A percentile compares a stretch with the other conserved stretches of the same genome.
phyloP scores from a whole-genome alignment of 2,329 filamentous ascomycete genomes.

The Ceratocystis eucalypticola region DNA sequence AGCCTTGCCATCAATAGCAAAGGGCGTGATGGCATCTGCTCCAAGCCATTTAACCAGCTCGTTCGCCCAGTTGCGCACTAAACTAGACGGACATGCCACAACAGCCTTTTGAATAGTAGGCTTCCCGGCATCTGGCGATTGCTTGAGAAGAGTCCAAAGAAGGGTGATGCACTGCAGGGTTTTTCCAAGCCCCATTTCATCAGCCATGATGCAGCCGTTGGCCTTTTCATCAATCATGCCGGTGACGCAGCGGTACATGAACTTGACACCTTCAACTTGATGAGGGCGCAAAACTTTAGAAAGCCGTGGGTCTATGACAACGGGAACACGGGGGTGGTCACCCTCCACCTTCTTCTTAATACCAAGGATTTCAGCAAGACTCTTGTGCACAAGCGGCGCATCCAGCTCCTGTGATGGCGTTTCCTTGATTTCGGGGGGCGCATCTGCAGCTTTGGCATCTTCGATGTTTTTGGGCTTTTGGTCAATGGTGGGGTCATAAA shows the following conservation, averaged over 20 bases:
- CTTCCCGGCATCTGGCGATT: slow-evolving; percentile 90
- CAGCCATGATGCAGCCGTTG: slow-evolving; percentile 97
- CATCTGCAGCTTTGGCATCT: slow-evolving; percentile 29
- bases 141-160: slow-evolving; percentile 92
- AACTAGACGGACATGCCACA: slow-evolving; percentile 88
- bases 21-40: slow-evolving; percentile 76
- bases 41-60: slow-evolving; percentile 95
- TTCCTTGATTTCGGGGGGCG: slow-evolving; percentile 27
- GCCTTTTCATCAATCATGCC: slow-evolving; percentile 91
- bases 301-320: slow-evolving; percentile 85
- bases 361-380: slow-evolving; percentile 83
- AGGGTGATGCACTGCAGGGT: slow-evolving; percentile 93
- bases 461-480: slow-evolving; percentile 50
- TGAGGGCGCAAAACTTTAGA: slow-evolving; percentile 86
- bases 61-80: slow-evolving; percentile 97
- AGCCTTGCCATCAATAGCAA: slow-evolving; percentile 93
- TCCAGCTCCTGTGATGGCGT: slow-evolving; percentile 41
- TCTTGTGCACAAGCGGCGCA: slow-evolving; percentile 80
- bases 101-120: slow-evolving; percentile 90
- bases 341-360: slow-evolving; percentile 80
- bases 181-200: slow-evolving; percentile 97
- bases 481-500: slow-evolving; percentile 89
- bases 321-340: slow-evolving; percentile 76
- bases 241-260: slow-evolving; percentile 87
- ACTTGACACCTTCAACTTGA: slow-evolving; percentile 96